A percentile compares a stretch with the other conserved stretches of the same genome.
phyloP scores from a whole-genome alignment of 73 alveolate species.

The Tetrahymena thermophila region DNA sequence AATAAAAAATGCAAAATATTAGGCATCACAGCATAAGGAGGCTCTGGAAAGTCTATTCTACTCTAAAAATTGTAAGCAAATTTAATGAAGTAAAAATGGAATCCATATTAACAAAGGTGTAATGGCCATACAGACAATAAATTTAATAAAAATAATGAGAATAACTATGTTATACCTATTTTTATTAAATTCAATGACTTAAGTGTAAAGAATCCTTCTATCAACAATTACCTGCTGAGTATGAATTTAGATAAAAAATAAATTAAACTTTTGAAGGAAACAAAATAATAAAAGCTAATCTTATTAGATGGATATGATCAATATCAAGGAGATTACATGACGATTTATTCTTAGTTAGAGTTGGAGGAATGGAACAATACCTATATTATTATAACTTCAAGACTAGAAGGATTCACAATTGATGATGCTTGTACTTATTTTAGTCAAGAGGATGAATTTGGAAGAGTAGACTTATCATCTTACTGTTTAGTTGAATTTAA shows the following conservation, averaged over 20 bases:
- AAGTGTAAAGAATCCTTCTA: not conserved
- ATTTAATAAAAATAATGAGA: not conserved
- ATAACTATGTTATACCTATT: not conserved
- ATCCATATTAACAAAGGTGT: too few relatives aligned
- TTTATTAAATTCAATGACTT: not conserved
- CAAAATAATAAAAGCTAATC: not conserved
- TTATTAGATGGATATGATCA: not conserved
- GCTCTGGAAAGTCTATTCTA: not conserved
- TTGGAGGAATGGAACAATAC: not conserved
- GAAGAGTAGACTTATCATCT: not conserved
- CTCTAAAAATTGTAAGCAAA: not conserved
- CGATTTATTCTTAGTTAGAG: not conserved
- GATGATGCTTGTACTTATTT: not conserved
- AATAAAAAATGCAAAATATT: not conserved
- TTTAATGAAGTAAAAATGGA: not conserved
- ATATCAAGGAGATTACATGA: not conserved
- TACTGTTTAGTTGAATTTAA: not conserved
- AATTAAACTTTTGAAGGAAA: not conserved
- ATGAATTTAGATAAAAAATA: not conserved
- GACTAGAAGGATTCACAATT: not conserved
- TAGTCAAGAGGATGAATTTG: not conserved
- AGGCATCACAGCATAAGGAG: not conserved
- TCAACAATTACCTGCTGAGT: not conserved
- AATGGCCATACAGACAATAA: not conserved
- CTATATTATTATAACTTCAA: not conserved